Conservation (phyloP, 768 basidiomycete species). For the Pleurotus sapidus region DNA sequence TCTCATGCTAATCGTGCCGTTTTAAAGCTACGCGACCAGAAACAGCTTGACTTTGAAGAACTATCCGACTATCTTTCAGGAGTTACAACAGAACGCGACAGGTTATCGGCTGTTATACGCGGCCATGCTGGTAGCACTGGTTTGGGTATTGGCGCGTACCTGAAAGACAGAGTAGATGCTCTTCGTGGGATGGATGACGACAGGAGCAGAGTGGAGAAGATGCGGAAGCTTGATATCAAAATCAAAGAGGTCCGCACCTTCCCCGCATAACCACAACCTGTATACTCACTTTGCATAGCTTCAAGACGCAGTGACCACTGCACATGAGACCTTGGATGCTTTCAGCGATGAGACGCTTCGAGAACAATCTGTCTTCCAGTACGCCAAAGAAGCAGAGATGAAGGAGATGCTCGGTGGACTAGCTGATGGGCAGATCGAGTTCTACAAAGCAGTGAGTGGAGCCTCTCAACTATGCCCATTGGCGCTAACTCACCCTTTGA, state of each 20-base stretch:
- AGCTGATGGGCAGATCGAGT: conserved; percentile 93
- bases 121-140: conserved; percentile 87
- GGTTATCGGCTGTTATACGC: conserved; percentile 83
- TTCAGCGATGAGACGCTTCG: conserved; percentile 94
- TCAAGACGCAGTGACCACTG: conserved; percentile 93
- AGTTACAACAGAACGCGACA: conserved; percentile 90
- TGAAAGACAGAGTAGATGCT: conserved; percentile 90
- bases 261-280: background rate
- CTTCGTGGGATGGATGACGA: conserved; percentile 93
- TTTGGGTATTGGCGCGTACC: conserved; percentile 82
- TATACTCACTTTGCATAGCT: conserved; percentile 48
- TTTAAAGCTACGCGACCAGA: conserved; percentile 94
- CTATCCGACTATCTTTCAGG: conserved; percentile 91
- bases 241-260: conserved; percentile 81
- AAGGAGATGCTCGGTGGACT: conserved; percentile 89
- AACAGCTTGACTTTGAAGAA: conserved; percentile 98
- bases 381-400: conserved; percentile 93
- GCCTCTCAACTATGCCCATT: background rate
- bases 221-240: conserved; percentile 87
- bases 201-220: conserved; percentile 87
- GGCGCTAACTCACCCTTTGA: background rate
- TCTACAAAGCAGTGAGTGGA: conserved; percentile 73
- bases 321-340: conserved; percentile 93
- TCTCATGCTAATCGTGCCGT: conserved; percentile 93
- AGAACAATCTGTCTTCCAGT: conserved; percentile 89